A percentile compares a stretch with the other conserved stretches of the same genome.
Conservation (phyloP, 2,329 filamentous ascomycete species). For the Truncatella angustata region DNA sequence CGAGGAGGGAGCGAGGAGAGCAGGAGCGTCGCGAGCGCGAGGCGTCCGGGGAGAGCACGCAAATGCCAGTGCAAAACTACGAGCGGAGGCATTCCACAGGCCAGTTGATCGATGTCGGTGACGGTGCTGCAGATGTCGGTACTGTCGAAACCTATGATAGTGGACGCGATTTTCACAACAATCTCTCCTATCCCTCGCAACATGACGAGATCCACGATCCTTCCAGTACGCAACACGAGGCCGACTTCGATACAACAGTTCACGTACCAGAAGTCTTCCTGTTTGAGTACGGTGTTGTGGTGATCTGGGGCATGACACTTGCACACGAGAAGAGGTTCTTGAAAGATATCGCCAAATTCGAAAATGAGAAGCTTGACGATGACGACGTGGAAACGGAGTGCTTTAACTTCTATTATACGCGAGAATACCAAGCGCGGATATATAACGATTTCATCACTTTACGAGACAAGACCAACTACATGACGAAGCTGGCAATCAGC, state of each 20-base stretch:
- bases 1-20: slow-evolving; percentile 27
- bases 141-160: slow-evolving; percentile 22
- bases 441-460: slow-evolving; percentile 99
- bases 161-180: slow-evolving; percentile 31
- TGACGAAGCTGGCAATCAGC: slow-evolving; percentile 95
- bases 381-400: slow-evolving; percentile 91
- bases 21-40: slow-evolving; percentile 16
- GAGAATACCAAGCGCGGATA: slow-evolving; percentile 95
- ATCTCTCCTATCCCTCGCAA: slow-evolving; percentile 29
- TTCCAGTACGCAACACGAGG: slow-evolving; percentile 33
- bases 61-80: slow-evolving; percentile 41
- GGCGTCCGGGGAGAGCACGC: slow-evolving; percentile 14
- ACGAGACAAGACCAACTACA: slow-evolving; percentile 92
- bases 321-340: slow-evolving; percentile 86
- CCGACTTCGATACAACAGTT: slow-evolving; percentile 82
- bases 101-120: slow-evolving; percentile 43
- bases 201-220: slow-evolving; percentile 31
- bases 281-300: slow-evolving; percentile 95
- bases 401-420: slow-evolving; percentile 99
- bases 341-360: slow-evolving; percentile 92
- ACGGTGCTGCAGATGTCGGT: slow-evolving; percentile 30
- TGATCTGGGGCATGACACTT: slow-evolving; percentile 97
- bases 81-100: slow-evolving; percentile 77
- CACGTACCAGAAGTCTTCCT: slow-evolving; percentile 94
- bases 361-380: slow-evolving; percentile 80